phyloP scores from a whole-genome alignment of 2,329 filamentous ascomycete species.

The Chaetothyriales sp. region DNA sequence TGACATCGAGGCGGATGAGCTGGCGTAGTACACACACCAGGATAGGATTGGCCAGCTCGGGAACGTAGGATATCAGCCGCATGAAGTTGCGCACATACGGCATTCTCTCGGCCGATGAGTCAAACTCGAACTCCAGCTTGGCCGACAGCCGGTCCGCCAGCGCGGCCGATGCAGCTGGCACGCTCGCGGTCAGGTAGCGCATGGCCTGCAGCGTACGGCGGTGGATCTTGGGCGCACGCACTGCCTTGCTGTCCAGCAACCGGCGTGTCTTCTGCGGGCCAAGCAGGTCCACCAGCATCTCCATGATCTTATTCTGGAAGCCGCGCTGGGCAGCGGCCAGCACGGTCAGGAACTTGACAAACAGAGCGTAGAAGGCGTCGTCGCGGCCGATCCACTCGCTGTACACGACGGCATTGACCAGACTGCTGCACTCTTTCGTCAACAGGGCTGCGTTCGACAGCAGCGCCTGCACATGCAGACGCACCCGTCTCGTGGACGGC shows the following conservation, averaged over 20 bases:
- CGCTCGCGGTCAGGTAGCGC: constrained; percentile 60
- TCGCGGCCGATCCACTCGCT: constrained; percentile 49
- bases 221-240: constrained; percentile 51
- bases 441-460: constrained; percentile 41
- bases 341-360: constrained; percentile 41
- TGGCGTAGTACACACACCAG: constrained; percentile 70
- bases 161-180: constrained; percentile 60
- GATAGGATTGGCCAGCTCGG: constrained; percentile 63
- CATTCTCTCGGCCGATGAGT: constrained; percentile 63
- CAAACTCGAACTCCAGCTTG: constrained; percentile 63
- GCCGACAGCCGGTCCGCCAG: constrained; percentile 51
- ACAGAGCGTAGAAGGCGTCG: constrained; percentile 42
- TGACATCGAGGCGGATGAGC: constrained; percentile 84
- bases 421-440: constrained; percentile 39
- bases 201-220: constrained; percentile 61
- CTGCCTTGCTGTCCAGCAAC: constrained; percentile 39
- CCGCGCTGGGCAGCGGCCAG: constrained; percentile 70
- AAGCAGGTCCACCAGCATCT: constrained; percentile 70
- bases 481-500: constrained; percentile 37
- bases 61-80: constrained; percentile 59
- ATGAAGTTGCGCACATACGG: constrained; percentile 80
- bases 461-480: constrained; percentile 45
- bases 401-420: constrained; percentile 43
- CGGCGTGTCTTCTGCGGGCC: constrained; percentile 39
- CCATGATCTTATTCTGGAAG: constrained; percentile 58